These are phyloP conservation scores for Aquilaria malaccensis DNA, from an alignment of 345 rosid genomes.

Conservation along the genomic window DNA sequence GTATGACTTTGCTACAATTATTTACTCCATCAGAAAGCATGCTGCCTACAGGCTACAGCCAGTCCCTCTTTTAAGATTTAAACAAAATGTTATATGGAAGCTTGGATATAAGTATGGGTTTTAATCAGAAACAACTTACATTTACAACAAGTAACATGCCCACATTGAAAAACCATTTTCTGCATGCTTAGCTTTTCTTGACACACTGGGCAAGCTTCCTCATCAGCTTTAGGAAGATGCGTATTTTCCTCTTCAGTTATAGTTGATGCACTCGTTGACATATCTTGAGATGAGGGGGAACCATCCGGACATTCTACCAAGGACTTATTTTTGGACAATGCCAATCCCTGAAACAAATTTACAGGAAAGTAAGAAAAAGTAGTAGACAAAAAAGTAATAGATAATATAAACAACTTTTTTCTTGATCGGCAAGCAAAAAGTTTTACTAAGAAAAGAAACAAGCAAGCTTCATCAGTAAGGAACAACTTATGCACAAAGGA, in stretches of 20 bases:
- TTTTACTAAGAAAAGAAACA: neutral
- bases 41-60: no score
- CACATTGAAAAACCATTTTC: conserved; percentile 96
- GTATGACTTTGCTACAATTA: no score
- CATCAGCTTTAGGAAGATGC: conserved; percentile 29
- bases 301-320: conserved; percentile 31
- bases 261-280: conserved; percentile 14
- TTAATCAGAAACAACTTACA: conserved; percentile 35
- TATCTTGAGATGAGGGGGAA: conserved; percentile 36
- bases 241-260: conserved; percentile 33
- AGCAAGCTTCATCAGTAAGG: neutral
- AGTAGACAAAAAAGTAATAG: neutral
- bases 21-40: no score
- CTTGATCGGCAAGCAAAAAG: neutral
- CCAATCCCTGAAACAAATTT: conserved; percentile 57
- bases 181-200: conserved; percentile 69
- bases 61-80: neutral
- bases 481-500: no score
- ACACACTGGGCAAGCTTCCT: conserved; percentile 89
- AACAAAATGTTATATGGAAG: conserved; percentile 5
- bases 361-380: neutral
- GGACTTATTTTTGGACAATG: conserved; percentile 48
- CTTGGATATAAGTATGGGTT: conserved; percentile 4
- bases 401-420: neutral
- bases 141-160: conserved; percentile 87